Evolutionary conservation across 1,284 basidiomycete species (phyloP).

Genomic region (Erythrobasidium hasegawianum): DNA sequence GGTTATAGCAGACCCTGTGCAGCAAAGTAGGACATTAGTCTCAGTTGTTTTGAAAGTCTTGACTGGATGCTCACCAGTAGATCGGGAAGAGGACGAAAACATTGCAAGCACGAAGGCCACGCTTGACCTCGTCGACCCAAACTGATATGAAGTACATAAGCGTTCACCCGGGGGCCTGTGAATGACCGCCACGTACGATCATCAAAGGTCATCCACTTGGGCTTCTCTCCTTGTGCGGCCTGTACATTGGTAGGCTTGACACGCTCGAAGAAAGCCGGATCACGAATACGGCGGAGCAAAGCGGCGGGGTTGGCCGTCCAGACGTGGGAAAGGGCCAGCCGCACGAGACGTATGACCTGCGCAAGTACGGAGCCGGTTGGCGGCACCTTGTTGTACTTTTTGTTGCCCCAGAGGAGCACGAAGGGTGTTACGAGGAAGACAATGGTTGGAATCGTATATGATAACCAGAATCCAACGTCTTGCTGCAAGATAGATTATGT

Average conservation of each 20-base stretch:
- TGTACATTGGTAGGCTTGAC: constrained; percentile 59
- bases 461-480: constrained; percentile 51
- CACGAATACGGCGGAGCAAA: constrained; percentile 49
- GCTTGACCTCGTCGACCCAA: constrained; percentile 77
- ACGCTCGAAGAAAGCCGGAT: constrained; percentile 70
- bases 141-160: constrained; percentile 51
- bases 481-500: constrained; percentile 9
- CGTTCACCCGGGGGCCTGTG: too few species aligned
- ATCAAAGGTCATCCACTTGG: constrained; percentile 52
- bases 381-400: constrained; percentile 63
- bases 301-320: constrained; percentile 49
- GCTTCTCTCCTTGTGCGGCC: constrained; percentile 40
- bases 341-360: constrained; percentile 49
- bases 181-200: constrained; percentile 11
- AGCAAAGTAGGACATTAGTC: too few species aligned
- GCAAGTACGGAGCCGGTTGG: constrained; percentile 75
- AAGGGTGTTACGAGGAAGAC: constrained; percentile 56
- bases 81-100: constrained; percentile 70
- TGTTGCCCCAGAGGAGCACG: constrained; percentile 64
- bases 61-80: constrained; percentile 70
- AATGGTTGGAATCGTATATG: constrained; percentile 50
- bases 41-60: too few species aligned
- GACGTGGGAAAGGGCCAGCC: constrained; percentile 45
- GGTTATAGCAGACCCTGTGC: not conserved
- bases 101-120: constrained; percentile 76